Evolutionary conservation across 176 grass and related monocot species (phyloP).

Genomic region (Luzula sylvatica): DNA sequence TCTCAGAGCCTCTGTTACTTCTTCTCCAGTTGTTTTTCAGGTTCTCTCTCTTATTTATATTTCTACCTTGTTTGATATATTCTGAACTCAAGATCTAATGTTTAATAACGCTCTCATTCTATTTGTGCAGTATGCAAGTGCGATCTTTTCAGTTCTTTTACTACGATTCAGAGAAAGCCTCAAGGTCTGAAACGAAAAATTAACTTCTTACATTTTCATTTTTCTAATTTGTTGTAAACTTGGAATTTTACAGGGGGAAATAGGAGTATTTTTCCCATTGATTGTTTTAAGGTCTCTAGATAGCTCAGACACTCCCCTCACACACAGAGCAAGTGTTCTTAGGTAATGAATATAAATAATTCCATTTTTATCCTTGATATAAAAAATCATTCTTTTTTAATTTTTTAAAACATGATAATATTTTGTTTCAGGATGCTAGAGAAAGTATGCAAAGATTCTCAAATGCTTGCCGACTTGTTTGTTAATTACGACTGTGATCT

Average conservation of each 20-base stretch:
- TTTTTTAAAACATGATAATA: constrained; percentile 17
- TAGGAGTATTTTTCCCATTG: constrained; percentile 97
- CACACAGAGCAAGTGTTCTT: constrained; percentile 84
- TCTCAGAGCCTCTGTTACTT: constrained; percentile 77
- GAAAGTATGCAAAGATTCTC: constrained; percentile 96
- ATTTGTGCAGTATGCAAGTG: constrained; percentile 73
- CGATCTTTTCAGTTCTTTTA: constrained; percentile 91
- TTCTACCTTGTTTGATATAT: constrained; percentile 13
- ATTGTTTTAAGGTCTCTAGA: constrained; percentile 94
- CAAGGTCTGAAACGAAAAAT: constrained; percentile 54
- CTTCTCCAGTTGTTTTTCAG: constrained; percentile 92
- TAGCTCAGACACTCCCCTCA: constrained; percentile 64
- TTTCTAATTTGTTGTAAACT: constrained; percentile 7
- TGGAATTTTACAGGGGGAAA: constrained; percentile 68
- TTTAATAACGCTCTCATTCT: constrained; percentile 5
- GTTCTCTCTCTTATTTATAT: constrained; percentile 30
- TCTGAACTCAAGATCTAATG: constrained; percentile 7
- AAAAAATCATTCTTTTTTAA: constrained; percentile 8
- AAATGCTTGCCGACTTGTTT: constrained; percentile 99
- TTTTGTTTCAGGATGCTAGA: constrained; percentile 77
- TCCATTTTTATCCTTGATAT: constrained; percentile 3
- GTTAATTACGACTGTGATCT: constrained; percentile 99
- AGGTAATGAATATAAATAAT: constrained; percentile 32
- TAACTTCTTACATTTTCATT: constrained; percentile 9
- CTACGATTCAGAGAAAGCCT: constrained; percentile 94